Evolutionary conservation across 371 early-diverging fungal species (phyloP).

Genomic region (Apophysomyces variabilis): DNA sequence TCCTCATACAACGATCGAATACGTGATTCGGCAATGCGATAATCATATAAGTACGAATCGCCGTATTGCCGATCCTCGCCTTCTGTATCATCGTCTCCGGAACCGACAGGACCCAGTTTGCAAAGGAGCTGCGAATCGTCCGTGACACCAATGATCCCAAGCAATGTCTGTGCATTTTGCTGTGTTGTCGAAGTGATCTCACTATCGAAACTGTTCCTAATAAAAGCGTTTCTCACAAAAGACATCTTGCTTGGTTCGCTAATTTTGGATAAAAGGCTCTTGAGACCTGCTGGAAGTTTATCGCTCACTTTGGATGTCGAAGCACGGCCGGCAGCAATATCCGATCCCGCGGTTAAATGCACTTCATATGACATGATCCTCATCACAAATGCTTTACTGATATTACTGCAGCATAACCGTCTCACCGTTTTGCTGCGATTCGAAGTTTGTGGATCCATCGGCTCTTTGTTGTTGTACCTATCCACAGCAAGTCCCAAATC

Average conservation of each 20-base stretch:
- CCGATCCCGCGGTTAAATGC: conserved; percentile 40
- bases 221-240: conserved; percentile 28
- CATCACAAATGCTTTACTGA: conserved; percentile 47
- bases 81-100: conserved; percentile 33
- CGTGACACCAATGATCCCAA: conserved; percentile 23
- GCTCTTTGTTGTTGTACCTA: conserved; percentile 3
- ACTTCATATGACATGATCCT: conserved; percentile 46
- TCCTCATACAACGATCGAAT: conserved; percentile 28
- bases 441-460: conserved; percentile 10
- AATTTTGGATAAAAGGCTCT: conserved; percentile 37
- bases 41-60: conserved; percentile 44
- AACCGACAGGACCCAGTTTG: conserved; percentile 23
- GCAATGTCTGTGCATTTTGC: conserved; percentile 18
- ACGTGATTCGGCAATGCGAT: conserved; percentile 29
- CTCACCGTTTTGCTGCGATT: conserved; percentile 25
- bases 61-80: conserved; percentile 47
- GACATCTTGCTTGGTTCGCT: conserved; percentile 38
- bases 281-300: conserved; percentile 45
- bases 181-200: conserved; percentile 12
- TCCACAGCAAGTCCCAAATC: not conserved
- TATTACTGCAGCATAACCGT: conserved; percentile 39
- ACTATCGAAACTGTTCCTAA: conserved; percentile 36
- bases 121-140: conserved; percentile 15
- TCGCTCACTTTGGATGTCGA: conserved; percentile 17
- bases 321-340: not conserved